phyloP scores from a whole-genome alignment of 2,329 filamentous ascomycete genomes.

The Colletotrichum cereale region DNA sequence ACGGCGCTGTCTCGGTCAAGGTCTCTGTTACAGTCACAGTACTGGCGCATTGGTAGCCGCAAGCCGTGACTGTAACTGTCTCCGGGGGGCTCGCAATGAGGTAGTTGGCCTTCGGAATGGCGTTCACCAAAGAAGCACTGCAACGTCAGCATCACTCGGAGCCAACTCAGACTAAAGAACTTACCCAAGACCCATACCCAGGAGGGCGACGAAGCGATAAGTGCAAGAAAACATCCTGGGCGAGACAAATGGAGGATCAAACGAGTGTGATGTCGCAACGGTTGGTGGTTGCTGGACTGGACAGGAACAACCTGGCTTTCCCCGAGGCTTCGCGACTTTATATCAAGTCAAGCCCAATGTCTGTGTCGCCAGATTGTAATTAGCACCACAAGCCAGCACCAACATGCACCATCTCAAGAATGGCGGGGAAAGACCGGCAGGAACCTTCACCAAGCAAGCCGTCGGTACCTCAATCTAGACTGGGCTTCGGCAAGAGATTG shows the following conservation, averaged over 20 bases:
- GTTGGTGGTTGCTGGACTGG: background rate
- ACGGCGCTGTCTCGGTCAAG: conserved; percentile 47
- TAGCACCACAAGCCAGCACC: background rate
- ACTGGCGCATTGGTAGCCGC: conserved; percentile 32
- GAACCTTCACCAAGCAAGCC: conserved; percentile 5
- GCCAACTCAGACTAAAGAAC: background rate
- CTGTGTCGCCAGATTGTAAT: conserved; percentile 41
- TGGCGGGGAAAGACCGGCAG: conserved; percentile 20
- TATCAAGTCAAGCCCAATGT: conserved; percentile 37
- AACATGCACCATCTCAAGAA: background rate
- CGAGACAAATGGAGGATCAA: conserved; percentile 31
- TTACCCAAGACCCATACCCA: conserved; percentile 48
- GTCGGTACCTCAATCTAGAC: conserved; percentile 10
- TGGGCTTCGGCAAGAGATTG: conserved; percentile 1
- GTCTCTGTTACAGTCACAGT: conserved; percentile 49
- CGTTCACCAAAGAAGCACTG: conserved; percentile 45
- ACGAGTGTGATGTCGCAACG: conserved; percentile 43
- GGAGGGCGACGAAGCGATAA: conserved; percentile 45
- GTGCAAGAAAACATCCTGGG: conserved; percentile 44
- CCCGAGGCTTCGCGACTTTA: conserved; percentile 24
- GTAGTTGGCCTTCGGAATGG: conserved; percentile 41
- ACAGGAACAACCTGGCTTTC: conserved; percentile 18
- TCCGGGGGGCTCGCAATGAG: conserved; percentile 18
- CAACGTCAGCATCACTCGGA: background rate
- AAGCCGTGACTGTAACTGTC: conserved; percentile 35